Percentiles rank a stretch among this genome's conserved stretches.
phyloP scores from a whole-genome alignment of 345 rosid genomes.

The Pugionium cornutum region DNA sequence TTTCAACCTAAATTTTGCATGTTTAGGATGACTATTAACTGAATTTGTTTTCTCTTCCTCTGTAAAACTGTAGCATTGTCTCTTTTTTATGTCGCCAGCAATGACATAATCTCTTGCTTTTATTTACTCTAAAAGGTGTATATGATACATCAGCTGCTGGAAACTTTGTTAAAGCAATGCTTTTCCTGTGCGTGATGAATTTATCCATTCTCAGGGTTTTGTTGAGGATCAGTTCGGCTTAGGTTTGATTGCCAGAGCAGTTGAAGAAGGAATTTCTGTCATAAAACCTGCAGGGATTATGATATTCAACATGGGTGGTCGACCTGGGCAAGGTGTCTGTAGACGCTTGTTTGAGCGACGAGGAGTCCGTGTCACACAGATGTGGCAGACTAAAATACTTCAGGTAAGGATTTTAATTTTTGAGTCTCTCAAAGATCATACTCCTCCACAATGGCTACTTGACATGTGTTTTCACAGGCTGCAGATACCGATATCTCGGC shows the following conservation, averaged over 20 bases:
- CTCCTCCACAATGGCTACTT: slow-evolving; percentile 30
- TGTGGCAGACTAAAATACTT: slow-evolving; percentile 93
- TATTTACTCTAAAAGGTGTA: slow-evolving; percentile 1
- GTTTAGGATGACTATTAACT: slow-evolving; percentile 2
- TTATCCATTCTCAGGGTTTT: slow-evolving; percentile 60
- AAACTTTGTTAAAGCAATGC: slow-evolving; percentile 16
- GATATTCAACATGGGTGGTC: slow-evolving; percentile 99
- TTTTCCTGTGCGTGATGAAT: slow-evolving; percentile 6
- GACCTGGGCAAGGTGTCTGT: slow-evolving; percentile 94
- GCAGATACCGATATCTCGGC: slow-evolving; percentile 95
- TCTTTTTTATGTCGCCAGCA: not conserved
- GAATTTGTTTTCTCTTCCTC: not conserved
- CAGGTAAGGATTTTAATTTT: slow-evolving; percentile 55
- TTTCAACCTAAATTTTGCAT: slow-evolving; percentile 12
- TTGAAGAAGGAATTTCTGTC: slow-evolving; percentile 96
- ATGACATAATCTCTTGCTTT: not conserved
- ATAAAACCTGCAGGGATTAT: slow-evolving; percentile 89
- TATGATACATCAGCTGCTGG: not conserved
- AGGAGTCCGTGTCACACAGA: slow-evolving; percentile 72
- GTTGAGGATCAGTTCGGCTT: slow-evolving; percentile 99
- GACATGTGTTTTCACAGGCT: slow-evolving; percentile 65
- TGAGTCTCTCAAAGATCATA: slow-evolving; percentile 20
- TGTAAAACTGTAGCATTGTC: not conserved
- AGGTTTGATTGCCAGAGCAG: slow-evolving; percentile 95
- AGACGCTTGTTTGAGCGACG: slow-evolving; percentile 96